These are phyloP conservation scores for Raphanus sativus DNA, from an alignment of 345 rosid genomes.

Conservation along the genomic window DNA sequence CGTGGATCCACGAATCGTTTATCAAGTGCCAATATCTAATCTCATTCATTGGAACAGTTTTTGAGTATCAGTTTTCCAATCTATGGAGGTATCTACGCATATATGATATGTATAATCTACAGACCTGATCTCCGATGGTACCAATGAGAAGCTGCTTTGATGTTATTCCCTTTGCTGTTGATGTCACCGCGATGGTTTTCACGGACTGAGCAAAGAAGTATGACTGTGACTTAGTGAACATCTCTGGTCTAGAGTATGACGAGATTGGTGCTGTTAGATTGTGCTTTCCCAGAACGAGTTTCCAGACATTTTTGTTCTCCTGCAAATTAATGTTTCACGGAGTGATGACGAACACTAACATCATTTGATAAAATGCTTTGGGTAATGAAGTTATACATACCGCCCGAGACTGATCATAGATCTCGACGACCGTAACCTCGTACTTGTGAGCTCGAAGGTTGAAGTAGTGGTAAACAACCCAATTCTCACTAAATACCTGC, in stretches of 20 bases:
- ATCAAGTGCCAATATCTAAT: constrained; percentile 52
- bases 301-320: constrained; percentile 96
- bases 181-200: constrained; percentile 83
- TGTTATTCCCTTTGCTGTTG: constrained; percentile 93
- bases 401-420: constrained; percentile 96
- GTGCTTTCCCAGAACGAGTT: constrained; percentile 92
- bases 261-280: constrained; percentile 84
- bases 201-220: constrained; percentile 88
- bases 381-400: constrained; percentile 44
- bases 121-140: constrained; percentile 63
- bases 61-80: background rate
- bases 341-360: constrained; percentile 18
- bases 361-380: background rate
- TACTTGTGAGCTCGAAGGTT: constrained; percentile 94
- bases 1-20: constrained; percentile 97
- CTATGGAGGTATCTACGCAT: background rate
- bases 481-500: constrained; percentile 93
- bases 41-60: constrained; percentile 5
- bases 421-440: constrained; percentile 93
- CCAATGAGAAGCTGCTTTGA: constrained; percentile 98
- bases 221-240: constrained; percentile 82
- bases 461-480: constrained; percentile 98
- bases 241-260: constrained; percentile 81
- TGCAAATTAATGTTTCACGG: constrained; percentile 36
- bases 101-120: background rate